Evolutionary conservation across 768 basidiomycete species (phyloP).

Genomic region (Gloeostereum incarnatum): DNA sequence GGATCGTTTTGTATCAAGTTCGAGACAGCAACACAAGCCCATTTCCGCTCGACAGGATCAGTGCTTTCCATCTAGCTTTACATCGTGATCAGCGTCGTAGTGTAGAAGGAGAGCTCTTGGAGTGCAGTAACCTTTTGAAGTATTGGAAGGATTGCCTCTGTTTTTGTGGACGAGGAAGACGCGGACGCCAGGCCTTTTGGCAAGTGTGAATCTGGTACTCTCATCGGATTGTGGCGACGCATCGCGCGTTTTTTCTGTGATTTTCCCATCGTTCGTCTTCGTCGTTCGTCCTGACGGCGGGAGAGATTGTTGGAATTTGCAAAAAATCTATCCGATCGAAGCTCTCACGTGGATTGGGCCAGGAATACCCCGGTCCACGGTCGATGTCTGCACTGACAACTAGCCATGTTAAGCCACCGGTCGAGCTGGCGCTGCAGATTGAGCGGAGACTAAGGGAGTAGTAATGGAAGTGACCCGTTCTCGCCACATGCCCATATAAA

Average conservation of each 20-base stretch:
- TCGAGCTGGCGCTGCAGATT: no score
- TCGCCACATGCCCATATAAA: no score
- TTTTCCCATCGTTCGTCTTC: constrained; percentile 91
- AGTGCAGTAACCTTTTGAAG: constrained; percentile 66
- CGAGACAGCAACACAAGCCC: constrained; percentile 95
- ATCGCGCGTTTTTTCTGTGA: constrained; percentile 79
- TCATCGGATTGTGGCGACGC: constrained; percentile 88
- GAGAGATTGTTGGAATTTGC: no score
- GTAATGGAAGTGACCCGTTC: no score
- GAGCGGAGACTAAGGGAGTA: no score
- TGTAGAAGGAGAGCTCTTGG: not conserved
- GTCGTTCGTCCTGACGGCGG: no score
- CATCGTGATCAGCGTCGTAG: constrained; percentile 7
- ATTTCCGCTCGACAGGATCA: constrained; percentile 78
- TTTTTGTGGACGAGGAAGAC: constrained; percentile 64
- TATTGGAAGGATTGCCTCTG: constrained; percentile 76
- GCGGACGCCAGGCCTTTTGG: constrained; percentile 75
- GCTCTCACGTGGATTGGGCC: no score
- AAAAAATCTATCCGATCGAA: no score
- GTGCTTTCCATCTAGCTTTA: constrained; percentile 57
- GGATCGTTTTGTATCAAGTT: constrained; percentile 94
- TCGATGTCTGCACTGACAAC: no score
- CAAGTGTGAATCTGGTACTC: constrained; percentile 89
- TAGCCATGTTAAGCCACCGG: no score
- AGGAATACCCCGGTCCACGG: no score